Conservation (phyloP, 148 eudicot genomes). For the Heliamphora exappendiculata region DNA sequence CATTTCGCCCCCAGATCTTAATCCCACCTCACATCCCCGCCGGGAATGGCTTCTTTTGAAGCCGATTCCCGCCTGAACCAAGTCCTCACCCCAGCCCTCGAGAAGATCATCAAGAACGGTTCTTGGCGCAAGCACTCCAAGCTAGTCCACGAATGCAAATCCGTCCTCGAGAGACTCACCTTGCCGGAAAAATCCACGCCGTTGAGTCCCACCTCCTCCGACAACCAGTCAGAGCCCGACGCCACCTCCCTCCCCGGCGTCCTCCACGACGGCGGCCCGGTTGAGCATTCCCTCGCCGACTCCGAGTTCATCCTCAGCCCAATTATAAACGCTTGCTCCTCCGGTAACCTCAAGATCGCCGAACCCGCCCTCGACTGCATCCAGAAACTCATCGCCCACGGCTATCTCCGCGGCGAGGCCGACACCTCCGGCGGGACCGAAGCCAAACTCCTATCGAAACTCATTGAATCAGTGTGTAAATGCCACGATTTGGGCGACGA, state of each 20-base stretch:
- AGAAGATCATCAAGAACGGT: slow-evolving; percentile 72
- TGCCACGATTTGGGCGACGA: slow-evolving; percentile 59
- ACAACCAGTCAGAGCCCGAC: slow-evolving; percentile 29
- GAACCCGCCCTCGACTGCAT: slow-evolving; percentile 65
- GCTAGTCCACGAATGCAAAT: slow-evolving; percentile 63
- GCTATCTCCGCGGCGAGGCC: slow-evolving; percentile 69
- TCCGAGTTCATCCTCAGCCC: slow-evolving; percentile 71
- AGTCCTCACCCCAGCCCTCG: slow-evolving; percentile 54
- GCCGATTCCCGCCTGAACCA: slow-evolving; percentile 79
- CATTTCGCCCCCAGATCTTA: slow-evolving; percentile 5
- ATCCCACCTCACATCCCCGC: not conserved
- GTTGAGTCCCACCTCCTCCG: slow-evolving; percentile 15
- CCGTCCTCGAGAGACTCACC: slow-evolving; percentile 50
- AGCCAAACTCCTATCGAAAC: slow-evolving; percentile 37
- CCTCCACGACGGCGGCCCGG: slow-evolving; percentile 25
- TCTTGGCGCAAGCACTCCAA: slow-evolving; percentile 92
- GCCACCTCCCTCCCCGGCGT: slow-evolving; percentile 13
- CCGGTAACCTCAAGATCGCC: slow-evolving; percentile 56
- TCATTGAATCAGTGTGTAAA: slow-evolving; percentile 66
- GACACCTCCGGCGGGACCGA: slow-evolving; percentile 55
- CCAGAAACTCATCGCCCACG: slow-evolving; percentile 70
- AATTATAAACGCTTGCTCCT: slow-evolving; percentile 41
- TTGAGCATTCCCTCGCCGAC: slow-evolving; percentile 45
- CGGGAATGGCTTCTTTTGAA: slow-evolving; percentile 92
- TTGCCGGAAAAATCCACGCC: slow-evolving; percentile 22